Base-by-base conservation (phyloP, 164 flowering plant genomes). In the Macadamia integrifolia region DNA sequence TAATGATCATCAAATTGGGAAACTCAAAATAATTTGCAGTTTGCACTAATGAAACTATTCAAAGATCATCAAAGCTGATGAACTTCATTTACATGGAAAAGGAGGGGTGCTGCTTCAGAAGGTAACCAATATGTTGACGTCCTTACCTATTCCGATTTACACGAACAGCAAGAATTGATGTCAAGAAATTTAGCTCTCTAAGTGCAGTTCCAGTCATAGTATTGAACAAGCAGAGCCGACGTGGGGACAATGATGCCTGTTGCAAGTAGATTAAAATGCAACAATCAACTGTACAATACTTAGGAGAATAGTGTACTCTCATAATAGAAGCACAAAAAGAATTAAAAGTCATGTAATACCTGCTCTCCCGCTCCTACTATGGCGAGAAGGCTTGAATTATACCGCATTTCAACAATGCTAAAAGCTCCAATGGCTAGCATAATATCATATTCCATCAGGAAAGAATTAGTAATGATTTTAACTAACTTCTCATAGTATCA, bases 291-390 rank as follows among this genome's bases (percentile, higher is more conserved):
- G 23, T 29, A 13, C 49, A 43, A 17, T 1, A 32, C 7, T 14
- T 6, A 43, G n/a, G 44, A 60, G n/a, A 32, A 13, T 4, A 15
- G 13, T 44, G 60, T 15, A 35, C 32, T 6, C n/a, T 64, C 40
- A 11, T 11, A 48, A 35, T n/a, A 69, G 4, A 48, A 5, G 68
- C 14, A 50, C 42, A 50, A 46, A 50, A 23, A 10, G 40, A 35
- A 35, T 23, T 35, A 28, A 60, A 66, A 35, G 14, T 17, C 52
- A 12, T 32, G 10, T 6, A 10, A 17, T 66, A 93, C 98, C 97
- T 91, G 97, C 78, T 93, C 97, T 70, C 98, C 98, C 60, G 95
- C 97, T 48, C 98, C 98, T 70, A 93, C 97, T 66, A 91, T 81
- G 68, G 97, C 92, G 60, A 93, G 90, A 73, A 93, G 92, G 77